phyloP scores from a whole-genome alignment of 2,329 filamentous ascomycete genomes.

The Stachybotrys chlorohalonatus region DNA sequence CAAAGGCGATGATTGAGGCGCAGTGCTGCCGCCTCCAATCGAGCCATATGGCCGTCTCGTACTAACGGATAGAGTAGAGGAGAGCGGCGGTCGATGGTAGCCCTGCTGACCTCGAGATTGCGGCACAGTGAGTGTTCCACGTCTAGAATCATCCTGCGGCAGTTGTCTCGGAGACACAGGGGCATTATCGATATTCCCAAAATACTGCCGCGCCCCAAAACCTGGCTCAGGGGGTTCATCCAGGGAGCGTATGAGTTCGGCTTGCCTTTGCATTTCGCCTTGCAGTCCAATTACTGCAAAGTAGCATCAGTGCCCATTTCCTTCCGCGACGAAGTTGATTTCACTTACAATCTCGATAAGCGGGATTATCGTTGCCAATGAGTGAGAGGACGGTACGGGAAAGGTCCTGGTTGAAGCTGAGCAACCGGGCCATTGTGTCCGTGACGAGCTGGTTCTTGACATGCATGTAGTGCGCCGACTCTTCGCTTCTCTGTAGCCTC shows the following conservation, averaged over 20 bases:
- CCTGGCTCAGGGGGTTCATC: constrained; percentile 62
- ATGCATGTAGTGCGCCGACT: constrained; percentile 69
- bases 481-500: constrained; percentile 73
- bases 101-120: constrained; percentile 46
- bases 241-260: constrained; percentile 44
- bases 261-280: constrained; percentile 51
- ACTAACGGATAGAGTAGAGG: constrained; percentile 71
- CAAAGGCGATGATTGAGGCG: constrained; percentile 62
- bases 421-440: constrained; percentile 64
- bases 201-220: constrained; percentile 59
- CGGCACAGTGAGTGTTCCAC: constrained; percentile 59
- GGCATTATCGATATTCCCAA: constrained; percentile 59
- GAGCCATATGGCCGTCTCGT: constrained; percentile 78
- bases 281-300: constrained; percentile 45
- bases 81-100: constrained; percentile 68
- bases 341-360: constrained; percentile 73
- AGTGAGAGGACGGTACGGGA: constrained; percentile 65
- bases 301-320: constrained; percentile 3
- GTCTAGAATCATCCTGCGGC: constrained; percentile 74
- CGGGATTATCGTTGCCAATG: constrained; percentile 64
- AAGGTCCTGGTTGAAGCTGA: constrained; percentile 77
- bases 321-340: background rate
- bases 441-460: constrained; percentile 73
- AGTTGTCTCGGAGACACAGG: constrained; percentile 84
- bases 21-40: constrained; percentile 60